Conservation (phyloP, 352 stramenopile species). For the Globisporangium nagaii region DNA sequence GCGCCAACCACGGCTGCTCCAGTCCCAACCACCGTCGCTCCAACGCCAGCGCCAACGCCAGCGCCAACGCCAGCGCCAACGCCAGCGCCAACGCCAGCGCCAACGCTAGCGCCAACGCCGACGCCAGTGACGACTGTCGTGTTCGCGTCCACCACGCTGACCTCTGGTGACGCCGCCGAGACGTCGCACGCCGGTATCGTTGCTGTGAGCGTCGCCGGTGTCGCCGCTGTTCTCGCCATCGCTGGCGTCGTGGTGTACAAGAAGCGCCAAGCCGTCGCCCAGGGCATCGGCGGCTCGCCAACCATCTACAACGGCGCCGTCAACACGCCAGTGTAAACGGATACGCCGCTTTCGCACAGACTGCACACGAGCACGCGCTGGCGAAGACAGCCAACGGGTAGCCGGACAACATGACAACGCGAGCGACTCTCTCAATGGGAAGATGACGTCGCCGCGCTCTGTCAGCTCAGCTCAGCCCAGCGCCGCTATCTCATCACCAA, state of each 20-base stretch:
- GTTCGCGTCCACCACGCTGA: slow-evolving; percentile 9
- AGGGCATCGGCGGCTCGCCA: not conserved
- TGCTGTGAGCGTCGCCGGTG: slow-evolving; percentile 9
- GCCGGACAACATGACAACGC: too few relatives aligned
- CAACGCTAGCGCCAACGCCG: slow-evolving; percentile 6
- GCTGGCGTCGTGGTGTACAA: slow-evolving; percentile 31
- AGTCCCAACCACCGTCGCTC: not conserved
- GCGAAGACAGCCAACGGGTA: too few relatives aligned
- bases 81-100: not conserved
- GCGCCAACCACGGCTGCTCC: not conserved
- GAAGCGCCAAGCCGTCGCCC: slow-evolving; percentile 9
- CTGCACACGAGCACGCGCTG: not conserved
- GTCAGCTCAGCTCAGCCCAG: not conserved
- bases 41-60: not conserved
- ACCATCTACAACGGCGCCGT: slow-evolving; percentile 13
- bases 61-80: not conserved
- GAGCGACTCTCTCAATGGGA: not conserved
- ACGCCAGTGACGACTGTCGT: slow-evolving; percentile 1
- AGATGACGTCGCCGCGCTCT: not conserved
- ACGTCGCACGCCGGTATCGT: slow-evolving; percentile 17
- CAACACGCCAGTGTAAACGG: slow-evolving; percentile 8
- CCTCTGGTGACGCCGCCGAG: not conserved
- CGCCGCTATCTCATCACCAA: too few relatives aligned
- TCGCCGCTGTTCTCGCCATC: slow-evolving; percentile 26
- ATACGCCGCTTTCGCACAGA: not conserved